A percentile compares a stretch with the other conserved stretches of the same genome.
These are phyloP conservation scores for Microcyclospora tardicrescens DNA, from an alignment of 2,329 filamentous ascomycete genomes.

Conservation along the genomic window DNA sequence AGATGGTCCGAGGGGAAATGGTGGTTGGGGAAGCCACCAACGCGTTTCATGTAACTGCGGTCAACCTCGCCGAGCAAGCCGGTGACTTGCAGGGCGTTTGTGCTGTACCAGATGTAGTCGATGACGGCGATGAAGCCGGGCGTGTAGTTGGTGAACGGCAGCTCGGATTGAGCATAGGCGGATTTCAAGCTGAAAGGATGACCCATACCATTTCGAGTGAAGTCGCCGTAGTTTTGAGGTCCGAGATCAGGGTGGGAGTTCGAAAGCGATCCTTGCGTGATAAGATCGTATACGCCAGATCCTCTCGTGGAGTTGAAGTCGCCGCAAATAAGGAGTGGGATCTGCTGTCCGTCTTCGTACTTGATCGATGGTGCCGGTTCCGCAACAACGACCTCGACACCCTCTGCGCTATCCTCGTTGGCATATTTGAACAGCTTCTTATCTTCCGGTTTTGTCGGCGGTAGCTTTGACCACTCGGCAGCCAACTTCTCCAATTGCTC, in stretches of 20 bases:
- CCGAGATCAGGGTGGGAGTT: conserved; percentile 70
- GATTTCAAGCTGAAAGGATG: conserved; percentile 92
- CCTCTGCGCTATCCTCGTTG: conserved; percentile 37
- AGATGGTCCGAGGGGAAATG: conserved; percentile 92
- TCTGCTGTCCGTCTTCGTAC: conserved; percentile 74
- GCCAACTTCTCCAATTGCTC: conserved; percentile 78
- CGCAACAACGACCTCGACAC: conserved; percentile 37
- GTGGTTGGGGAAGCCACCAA: conserved; percentile 86
- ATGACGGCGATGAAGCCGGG: conserved; percentile 85
- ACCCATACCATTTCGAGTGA: conserved; percentile 81
- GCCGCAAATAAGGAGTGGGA: conserved; percentile 81
- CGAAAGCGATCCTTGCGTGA: conserved; percentile 65
- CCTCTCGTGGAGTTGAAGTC: conserved; percentile 88
- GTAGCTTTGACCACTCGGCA: conserved; percentile 69
- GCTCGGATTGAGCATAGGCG: conserved; percentile 74
- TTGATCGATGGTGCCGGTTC: conserved; percentile 67
- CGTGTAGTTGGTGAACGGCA: conserved; percentile 93
- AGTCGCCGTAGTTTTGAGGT: conserved; percentile 77
- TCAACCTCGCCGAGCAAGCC: conserved; percentile 79
- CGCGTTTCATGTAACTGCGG: conserved; percentile 67
- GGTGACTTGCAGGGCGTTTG: conserved; percentile 73
- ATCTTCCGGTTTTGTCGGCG: conserved; percentile 67
- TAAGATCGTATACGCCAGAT: conserved; percentile 82
- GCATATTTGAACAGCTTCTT: conserved; percentile 32
- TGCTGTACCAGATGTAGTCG: conserved; percentile 97